Percentiles rank a stretch among this genome's conserved stretches.
These are phyloP conservation scores for Fusarium gaditjirri DNA, from an alignment of 2,329 filamentous ascomycete genomes.

Conservation along the genomic window DNA sequence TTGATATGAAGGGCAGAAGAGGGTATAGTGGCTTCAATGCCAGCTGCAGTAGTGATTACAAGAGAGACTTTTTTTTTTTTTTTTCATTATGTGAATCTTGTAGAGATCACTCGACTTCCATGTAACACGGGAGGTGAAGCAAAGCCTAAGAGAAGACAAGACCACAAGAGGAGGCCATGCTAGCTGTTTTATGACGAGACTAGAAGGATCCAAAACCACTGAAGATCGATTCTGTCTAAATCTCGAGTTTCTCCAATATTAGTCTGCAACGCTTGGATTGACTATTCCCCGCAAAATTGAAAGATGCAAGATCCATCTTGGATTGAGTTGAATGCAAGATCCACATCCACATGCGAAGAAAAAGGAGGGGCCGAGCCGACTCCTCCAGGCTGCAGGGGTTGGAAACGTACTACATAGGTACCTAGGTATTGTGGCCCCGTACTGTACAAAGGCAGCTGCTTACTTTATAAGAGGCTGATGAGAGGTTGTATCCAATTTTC, in stretches of 20 bases:
- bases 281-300: constrained; percentile 13
- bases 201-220: neutral
- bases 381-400: no score
- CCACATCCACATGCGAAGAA: constrained; percentile 32
- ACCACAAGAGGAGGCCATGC: neutral
- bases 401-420: no score
- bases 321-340: neutral
- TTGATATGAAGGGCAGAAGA: neutral
- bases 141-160: neutral
- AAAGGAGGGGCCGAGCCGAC: constrained; percentile 31
- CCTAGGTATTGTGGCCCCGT: no score
- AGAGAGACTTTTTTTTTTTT: neutral
- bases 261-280: neutral
- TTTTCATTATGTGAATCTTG: neutral
- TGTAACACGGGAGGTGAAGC: neutral
- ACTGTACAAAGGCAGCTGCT: no score
- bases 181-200: neutral
- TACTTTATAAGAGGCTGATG: no score
- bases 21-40: neutral
- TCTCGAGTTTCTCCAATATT: neutral
- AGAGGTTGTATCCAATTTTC: no score
- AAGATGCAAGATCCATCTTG: neutral
- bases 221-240: neutral
- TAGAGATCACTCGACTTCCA: neutral
- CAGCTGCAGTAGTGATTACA: neutral